Conservation (phyloP, 495 filamentous ascomycete genomes). For the Xylaria telfairii region DNA sequence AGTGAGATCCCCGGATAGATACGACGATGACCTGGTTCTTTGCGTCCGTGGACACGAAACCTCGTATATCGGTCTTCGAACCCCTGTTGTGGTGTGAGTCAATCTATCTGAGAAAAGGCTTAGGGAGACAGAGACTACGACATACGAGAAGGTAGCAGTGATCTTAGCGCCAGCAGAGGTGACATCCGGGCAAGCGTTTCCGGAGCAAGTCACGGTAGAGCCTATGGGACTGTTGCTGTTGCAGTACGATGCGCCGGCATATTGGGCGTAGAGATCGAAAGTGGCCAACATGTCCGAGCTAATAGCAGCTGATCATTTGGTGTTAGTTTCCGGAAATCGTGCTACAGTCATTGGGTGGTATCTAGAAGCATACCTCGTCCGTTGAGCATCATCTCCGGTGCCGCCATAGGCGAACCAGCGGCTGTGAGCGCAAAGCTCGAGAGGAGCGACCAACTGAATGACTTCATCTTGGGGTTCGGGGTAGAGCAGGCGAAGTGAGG, state of each 20-base stretch:
- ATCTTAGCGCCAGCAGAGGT: slow-evolving; percentile 61
- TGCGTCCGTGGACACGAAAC: slow-evolving; percentile 71
- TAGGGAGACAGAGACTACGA: slow-evolving; percentile 8
- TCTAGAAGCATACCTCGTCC: slow-evolving; percentile 15
- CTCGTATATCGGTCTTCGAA: slow-evolving; percentile 64
- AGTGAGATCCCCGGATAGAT: slow-evolving; percentile 70
- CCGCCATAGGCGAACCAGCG: slow-evolving; percentile 18
- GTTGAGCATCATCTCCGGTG: slow-evolving; percentile 1
- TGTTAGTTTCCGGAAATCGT: slow-evolving; percentile 1
- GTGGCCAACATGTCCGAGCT: slow-evolving; percentile 50
- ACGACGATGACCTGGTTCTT: slow-evolving; percentile 68
- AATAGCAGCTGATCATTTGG: slow-evolving; percentile 31
- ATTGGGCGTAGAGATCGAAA: slow-evolving; percentile 71
- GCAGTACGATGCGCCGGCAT: slow-evolving; percentile 74
- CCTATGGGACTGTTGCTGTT: slow-evolving; percentile 56
- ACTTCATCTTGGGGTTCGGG: slow-evolving; percentile 31
- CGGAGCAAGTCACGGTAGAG: slow-evolving; percentile 62
- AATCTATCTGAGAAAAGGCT: slow-evolving; percentile 19
- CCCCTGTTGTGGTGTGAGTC: slow-evolving; percentile 46
- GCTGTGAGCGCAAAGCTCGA: slow-evolving; percentile 30
- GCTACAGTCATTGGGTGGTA: not conserved
- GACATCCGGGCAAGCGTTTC: slow-evolving; percentile 65
- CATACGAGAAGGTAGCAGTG: slow-evolving; percentile 67
- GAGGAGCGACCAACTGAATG: slow-evolving; percentile 26
- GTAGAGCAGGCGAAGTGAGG: not conserved